Base-by-base conservation (phyloP, 2,329 filamentous ascomycete species). In the Cordyceps javanica region DNA sequence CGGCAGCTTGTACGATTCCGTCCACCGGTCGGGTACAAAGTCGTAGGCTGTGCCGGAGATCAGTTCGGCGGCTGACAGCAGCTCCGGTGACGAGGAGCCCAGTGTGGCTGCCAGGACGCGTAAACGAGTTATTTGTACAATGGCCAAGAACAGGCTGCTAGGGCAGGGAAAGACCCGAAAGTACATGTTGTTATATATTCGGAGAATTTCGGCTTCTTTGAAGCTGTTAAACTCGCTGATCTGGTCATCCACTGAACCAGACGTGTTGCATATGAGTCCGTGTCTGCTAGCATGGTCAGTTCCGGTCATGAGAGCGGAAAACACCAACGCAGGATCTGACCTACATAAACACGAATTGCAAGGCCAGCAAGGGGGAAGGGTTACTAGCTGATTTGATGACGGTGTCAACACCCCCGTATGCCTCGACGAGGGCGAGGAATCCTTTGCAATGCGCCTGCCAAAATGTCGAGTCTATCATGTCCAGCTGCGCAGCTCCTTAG, bases 281-380 rank as follows among this genome's bases (percentile, higher is more conserved):
- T 54, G 30, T 14, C 51, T 54, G 2, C 6, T 3, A 21, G 16
- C 2, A n/a, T n/a, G n/a, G 28, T 44, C 13, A 54, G 39, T 6
- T 16, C 8, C 13, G 30, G 30, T 19, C 1, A n/a, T 39, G 2
- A 5, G 5, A 25, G n/a, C 13, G 10, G 25, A 36, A 3, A 39
- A n/a, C 13, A n/a, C n/a, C n/a, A n/a, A n/a, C n/a, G n/a, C n/a
- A n/a, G n/a, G n/a, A n/a, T 16, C 9, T 13, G 8, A 6, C 49
- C 26, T 54, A 45, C 51, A 54, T 34, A 19, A 54, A 54, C 8
- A 54, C 51, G 19, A 45, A 54, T 13, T 54, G 51, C 5, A 54
- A 16, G 21, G 28, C 51, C 11, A 45, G 13, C 5, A 36, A 25
- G 19, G 51, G 51, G 10, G 51, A 45, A 11, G 51, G 51, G 9